Evolutionary conservation across 768 basidiomycete species (phyloP), one percentile per base, ranked within the genome.

Genomic region (Xerocomus spinulosus): DNA sequence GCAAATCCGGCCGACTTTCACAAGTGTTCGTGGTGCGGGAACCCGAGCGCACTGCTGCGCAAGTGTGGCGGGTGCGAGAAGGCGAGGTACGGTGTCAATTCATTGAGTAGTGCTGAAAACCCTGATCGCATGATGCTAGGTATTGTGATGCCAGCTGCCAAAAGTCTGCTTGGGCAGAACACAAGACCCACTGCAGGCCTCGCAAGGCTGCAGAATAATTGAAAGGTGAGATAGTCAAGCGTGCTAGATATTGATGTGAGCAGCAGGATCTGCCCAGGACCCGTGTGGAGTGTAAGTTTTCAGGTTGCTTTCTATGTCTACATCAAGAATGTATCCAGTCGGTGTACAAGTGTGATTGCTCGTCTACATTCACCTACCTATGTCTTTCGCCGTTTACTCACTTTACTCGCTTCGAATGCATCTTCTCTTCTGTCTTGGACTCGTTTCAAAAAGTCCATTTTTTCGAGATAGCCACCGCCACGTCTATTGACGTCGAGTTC

Each of bases 401-500:
- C 60, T 57, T 78, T 82, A 52, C 67, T 74, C 10, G 75, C 70
- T 36, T 87, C 85, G 8, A 85, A 61, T 2, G 71, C 75, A 41
- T 81, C 80, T 38, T 86, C 86, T 63, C 77, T 82, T 51, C 87
- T 74, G 40, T 81, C 81, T 26, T 81, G 83, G 0, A 92, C 90
- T 38, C 91, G 70, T 49, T 82, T 70, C 57, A 93, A 66, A 59
- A 92, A 93, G 32, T 91, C 88, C 25, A 90, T 80, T 68, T 87
- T 92, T 55, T 89, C 90, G 17, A 93, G 70, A 65, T 87, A 93
- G 0, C 90, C 87, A 9, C 86, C 88, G 0, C 82, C 79, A 34
- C 83, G 77, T 39, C 83, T 72, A 50, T 90, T 84, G 3, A 35
- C 35, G 18, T 45, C 35, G n/a, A 93, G 73, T 51, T 88, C 85